A percentile compares a stretch with the other conserved stretches of the same genome.
These are phyloP conservation scores for Ilex paraguariensis DNA, from an alignment of 305 asterid species.

Conservation along the genomic window DNA sequence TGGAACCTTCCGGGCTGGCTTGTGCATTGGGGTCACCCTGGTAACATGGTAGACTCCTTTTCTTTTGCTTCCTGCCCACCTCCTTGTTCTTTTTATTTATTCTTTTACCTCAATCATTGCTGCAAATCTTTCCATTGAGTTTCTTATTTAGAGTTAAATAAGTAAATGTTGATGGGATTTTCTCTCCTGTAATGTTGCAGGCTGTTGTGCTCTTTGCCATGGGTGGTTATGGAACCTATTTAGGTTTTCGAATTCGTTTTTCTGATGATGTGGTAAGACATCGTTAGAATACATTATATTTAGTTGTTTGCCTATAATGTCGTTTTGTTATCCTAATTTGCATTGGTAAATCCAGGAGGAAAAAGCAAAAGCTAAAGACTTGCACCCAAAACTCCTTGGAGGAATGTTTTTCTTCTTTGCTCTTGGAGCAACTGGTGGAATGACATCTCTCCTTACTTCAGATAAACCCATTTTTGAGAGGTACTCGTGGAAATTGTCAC, in stretches of 20 bases:
- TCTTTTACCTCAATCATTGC: too few species aligned
- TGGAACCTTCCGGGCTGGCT: too few species aligned
- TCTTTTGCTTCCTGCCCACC: too few species aligned
- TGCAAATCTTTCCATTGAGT: too few species aligned
- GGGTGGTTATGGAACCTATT: conserved; percentile 96
- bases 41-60: too few species aligned
- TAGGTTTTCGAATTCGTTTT: conserved; percentile 81
- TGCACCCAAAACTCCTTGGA: conserved; percentile 18
- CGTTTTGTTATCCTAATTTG: too few species aligned
- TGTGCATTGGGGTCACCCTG: too few species aligned
- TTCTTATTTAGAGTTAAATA: too few species aligned
- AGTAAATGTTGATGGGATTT: too few species aligned
- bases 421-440: conserved; percentile 93
- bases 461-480: conserved; percentile 85
- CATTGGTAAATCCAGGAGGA: conserved; percentile 47
- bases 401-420: conserved; percentile 92
- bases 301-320: not conserved
- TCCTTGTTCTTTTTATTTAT: too few species aligned
- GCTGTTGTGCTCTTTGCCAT: conserved; percentile 77
- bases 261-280: conserved; percentile 23
- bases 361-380: conserved; percentile 86
- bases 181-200: conserved; percentile 9
- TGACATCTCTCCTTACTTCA: conserved; percentile 80
- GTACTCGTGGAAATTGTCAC: conserved; percentile 13
- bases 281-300: conserved; percentile 14